These are phyloP conservation scores for Thermothielavioides terrestris DNA, from an alignment of 495 filamentous ascomycete species.

Conservation along the genomic window DNA sequence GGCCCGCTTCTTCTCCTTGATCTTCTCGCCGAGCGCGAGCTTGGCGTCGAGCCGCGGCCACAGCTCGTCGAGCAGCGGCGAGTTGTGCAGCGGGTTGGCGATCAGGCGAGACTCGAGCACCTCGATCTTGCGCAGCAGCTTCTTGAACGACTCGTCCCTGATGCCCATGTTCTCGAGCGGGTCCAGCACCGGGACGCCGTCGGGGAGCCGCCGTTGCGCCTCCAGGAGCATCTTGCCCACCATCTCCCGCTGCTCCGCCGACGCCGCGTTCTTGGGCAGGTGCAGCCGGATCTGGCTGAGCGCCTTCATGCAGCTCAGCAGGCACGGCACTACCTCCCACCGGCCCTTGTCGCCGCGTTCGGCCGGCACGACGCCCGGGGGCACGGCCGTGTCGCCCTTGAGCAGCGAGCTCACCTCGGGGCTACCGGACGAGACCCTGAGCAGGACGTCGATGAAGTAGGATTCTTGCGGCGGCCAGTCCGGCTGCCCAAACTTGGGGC, in stretches of 20 bases:
- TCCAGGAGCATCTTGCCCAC: constrained; percentile 60
- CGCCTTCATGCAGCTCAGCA: constrained; percentile 71
- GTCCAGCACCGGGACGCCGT: constrained; percentile 79
- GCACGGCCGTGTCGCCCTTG: constrained; percentile 27
- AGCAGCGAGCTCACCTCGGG: constrained; percentile 24
- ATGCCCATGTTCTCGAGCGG: constrained; percentile 94
- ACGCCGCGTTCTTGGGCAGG: constrained; percentile 63
- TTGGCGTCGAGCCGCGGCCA: constrained; percentile 81
- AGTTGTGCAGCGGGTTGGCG: constrained; percentile 81
- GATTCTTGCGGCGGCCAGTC: constrained; percentile 61
- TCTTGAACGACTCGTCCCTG: constrained; percentile 84
- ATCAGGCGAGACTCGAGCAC: constrained; percentile 88
- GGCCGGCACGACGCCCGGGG: constrained; percentile 23
- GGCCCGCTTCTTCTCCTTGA: constrained; percentile 79
- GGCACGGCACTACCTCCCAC: constrained; percentile 79
- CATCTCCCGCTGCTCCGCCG: constrained; percentile 50
- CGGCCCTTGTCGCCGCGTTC: constrained; percentile 25
- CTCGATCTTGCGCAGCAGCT: constrained; percentile 90
- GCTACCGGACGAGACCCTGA: constrained; percentile 57
- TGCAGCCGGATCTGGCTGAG: constrained; percentile 72
- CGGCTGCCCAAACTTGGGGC: constrained; percentile 50
- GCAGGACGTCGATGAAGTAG: constrained; percentile 71
- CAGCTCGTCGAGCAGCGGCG: constrained; percentile 67
- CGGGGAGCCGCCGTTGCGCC: constrained; percentile 77
- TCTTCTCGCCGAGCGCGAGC: constrained; percentile 61